These are phyloP conservation scores for Vicia faba DNA, from an alignment of 306 rosid species.

Conservation along the genomic window DNA sequence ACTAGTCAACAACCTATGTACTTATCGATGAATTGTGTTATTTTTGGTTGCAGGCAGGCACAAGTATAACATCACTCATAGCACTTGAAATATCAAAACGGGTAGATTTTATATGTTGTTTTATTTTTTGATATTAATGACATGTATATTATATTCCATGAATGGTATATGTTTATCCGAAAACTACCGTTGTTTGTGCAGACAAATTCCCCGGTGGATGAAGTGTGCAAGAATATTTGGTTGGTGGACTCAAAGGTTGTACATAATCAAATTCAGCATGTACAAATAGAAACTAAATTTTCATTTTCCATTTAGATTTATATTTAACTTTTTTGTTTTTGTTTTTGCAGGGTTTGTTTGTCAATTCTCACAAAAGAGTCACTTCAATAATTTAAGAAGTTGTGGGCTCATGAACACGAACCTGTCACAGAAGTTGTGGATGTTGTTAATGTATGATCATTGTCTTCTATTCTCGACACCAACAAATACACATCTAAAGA, in stretches of 20 bases:
- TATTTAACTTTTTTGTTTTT: constrained; percentile 30
- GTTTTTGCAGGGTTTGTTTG: constrained; percentile 77
- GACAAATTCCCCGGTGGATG: constrained; percentile 80
- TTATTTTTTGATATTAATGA: constrained; percentile 2
- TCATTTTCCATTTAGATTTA: constrained; percentile 32
- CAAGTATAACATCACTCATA: constrained; percentile 94
- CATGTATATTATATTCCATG: constrained; percentile 9
- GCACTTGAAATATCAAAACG: constrained; percentile 92
- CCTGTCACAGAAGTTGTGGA: constrained; percentile 61
- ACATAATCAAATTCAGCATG: constrained; percentile 17
- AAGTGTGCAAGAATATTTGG: constrained; percentile 80
- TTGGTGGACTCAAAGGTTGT: constrained; percentile 94
- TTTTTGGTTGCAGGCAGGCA: constrained; percentile 86
- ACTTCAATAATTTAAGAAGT: constrained; percentile 92
- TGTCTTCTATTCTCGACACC: constrained; percentile 5
- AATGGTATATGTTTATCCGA: constrained; percentile 12
- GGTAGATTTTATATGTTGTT: constrained; percentile 44
- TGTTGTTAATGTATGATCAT: constrained; percentile 62
- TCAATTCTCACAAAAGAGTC: constrained; percentile 79
- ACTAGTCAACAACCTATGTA: too few relatives aligned
- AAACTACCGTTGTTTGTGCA: constrained; percentile 48
- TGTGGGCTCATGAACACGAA: constrained; percentile 94
- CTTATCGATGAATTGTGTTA: constrained; percentile 42
- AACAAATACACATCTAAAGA: not conserved
- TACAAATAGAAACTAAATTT: constrained; percentile 12